Evolutionary conservation across 2,329 filamentous ascomycete species (phyloP).

Genomic region (Diaporthe vexans): DNA sequence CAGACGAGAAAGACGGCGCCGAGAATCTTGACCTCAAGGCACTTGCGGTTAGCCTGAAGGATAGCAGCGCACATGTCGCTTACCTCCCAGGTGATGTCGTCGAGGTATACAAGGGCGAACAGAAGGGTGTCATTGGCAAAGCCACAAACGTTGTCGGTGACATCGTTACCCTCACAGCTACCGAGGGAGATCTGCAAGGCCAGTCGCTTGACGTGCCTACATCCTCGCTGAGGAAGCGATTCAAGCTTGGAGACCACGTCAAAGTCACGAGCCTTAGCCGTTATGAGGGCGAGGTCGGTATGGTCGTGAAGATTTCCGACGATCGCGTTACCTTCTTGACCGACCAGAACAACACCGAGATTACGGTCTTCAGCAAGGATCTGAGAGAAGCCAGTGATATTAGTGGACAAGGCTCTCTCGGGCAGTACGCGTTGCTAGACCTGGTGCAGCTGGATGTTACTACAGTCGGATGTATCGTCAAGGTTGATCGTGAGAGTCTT

Average conservation of each 20-base stretch:
- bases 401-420: slow-evolving; percentile 85
- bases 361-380: slow-evolving; percentile 98
- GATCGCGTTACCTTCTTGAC: slow-evolving; percentile 94
- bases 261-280: slow-evolving; percentile 98
- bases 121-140: slow-evolving; percentile 89
- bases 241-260: slow-evolving; percentile 95
- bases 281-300: slow-evolving; percentile 94
- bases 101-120: slow-evolving; percentile 95
- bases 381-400: slow-evolving; percentile 93
- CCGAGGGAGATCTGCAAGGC: slow-evolving; percentile 84
- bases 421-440: slow-evolving; percentile 92
- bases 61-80: slow-evolving; percentile 82
- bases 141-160: slow-evolving; percentile 90
- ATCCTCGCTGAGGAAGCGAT: slow-evolving; percentile 92
- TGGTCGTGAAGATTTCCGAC: slow-evolving; percentile 93
- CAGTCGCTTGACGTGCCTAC: slow-evolving; percentile 93
- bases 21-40: slow-evolving; percentile 94
- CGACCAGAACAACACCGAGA: slow-evolving; percentile 92
- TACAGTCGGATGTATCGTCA: slow-evolving; percentile 93
- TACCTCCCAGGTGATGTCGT: slow-evolving; percentile 97
- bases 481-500: slow-evolving; percentile 93
- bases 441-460: slow-evolving; percentile 93
- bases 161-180: slow-evolving; percentile 90
- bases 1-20: slow-evolving; percentile 85
- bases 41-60: slow-evolving; percentile 89